Percentiles rank a stretch among this genome's conserved stretches.
Conservation (phyloP, 371 early-diverging fungal species). For the Haplosporangium sp. region DNA sequence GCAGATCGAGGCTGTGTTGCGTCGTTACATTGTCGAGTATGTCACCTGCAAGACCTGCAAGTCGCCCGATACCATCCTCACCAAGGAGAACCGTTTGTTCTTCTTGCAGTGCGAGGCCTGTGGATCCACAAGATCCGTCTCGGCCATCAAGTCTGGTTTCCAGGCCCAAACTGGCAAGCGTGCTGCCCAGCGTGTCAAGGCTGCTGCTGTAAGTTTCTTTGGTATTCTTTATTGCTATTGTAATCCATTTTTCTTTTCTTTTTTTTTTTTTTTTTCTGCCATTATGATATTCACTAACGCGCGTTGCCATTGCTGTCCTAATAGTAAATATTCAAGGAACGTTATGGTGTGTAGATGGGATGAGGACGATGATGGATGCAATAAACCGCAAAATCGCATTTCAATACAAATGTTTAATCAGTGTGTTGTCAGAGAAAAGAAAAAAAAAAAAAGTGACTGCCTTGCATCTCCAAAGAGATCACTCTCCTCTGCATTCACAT, state of each 20-base stretch:
- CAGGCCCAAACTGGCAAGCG: conserved; percentile 87
- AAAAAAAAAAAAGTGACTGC: conserved; percentile 1
- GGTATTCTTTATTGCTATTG: background rate
- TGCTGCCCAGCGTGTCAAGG: conserved; percentile 58
- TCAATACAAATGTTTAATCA: background rate
- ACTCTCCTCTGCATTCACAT: conserved; percentile 1
- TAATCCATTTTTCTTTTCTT: background rate
- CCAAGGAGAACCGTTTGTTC: conserved; percentile 97
- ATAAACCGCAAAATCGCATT: background rate
- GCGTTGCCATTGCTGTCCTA: background rate
- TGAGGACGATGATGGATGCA: background rate
- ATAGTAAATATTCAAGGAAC: conserved; percentile 1
- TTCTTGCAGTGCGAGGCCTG: conserved; percentile 99
- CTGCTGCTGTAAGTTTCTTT: conserved; percentile 41
- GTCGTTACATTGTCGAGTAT: conserved; percentile 99
- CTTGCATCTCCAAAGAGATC: conserved; percentile 1
- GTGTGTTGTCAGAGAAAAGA: background rate
- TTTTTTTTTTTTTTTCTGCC: background rate
- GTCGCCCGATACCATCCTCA: conserved; percentile 94
- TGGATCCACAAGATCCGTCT: conserved; percentile 96
- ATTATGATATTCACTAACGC: too few relatives aligned
- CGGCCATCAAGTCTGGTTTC: conserved; percentile 98
- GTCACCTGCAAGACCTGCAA: conserved; percentile 99
- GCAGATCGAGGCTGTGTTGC: conserved; percentile 98
- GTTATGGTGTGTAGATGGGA: background rate